phyloP scores from a whole-genome alignment of 1,284 basidiomycete genomes.

The Cerioporus squamosus region DNA sequence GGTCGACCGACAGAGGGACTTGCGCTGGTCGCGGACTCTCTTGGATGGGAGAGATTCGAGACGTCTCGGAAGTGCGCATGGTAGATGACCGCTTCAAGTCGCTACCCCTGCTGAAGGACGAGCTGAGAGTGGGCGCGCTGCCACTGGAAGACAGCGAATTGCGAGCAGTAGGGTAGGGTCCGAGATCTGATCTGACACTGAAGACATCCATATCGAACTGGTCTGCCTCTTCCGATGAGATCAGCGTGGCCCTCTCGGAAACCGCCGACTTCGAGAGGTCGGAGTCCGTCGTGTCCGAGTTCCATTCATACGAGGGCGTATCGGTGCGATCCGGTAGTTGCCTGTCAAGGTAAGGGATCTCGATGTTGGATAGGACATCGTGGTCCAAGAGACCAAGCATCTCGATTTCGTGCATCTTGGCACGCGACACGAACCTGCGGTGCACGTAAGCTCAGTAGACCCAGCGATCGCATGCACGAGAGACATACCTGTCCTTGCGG shows the following conservation, averaged over 20 bases:
- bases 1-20: conserved; percentile 51
- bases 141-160: conserved; percentile 44
- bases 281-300: conserved; percentile 19
- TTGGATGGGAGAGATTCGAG: conserved; percentile 64
- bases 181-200: conserved; percentile 47
- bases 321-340: conserved; percentile 22
- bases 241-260: conserved; percentile 12
- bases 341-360: conserved; percentile 72
- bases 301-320: conserved; percentile 14
- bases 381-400: conserved; percentile 92
- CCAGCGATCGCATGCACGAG: background rate
- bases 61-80: conserved; percentile 44
- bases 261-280: conserved; percentile 16
- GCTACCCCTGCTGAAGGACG: conserved; percentile 38
- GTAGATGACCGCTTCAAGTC: conserved; percentile 43
- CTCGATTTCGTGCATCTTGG: conserved; percentile 94
- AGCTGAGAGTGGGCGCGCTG: conserved; percentile 36
- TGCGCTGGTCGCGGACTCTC: conserved; percentile 62
- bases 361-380: conserved; percentile 86
- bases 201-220: conserved; percentile 75
- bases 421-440: conserved; percentile 84
- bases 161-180: conserved; percentile 36
- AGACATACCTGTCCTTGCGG: conserved; percentile 73
- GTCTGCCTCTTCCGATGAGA: conserved; percentile 61
- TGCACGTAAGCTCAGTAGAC: background rate